Base-by-base conservation (phyloP, 2,329 filamentous ascomycete species). In the Pseudogymnoascus sp. region DNA sequence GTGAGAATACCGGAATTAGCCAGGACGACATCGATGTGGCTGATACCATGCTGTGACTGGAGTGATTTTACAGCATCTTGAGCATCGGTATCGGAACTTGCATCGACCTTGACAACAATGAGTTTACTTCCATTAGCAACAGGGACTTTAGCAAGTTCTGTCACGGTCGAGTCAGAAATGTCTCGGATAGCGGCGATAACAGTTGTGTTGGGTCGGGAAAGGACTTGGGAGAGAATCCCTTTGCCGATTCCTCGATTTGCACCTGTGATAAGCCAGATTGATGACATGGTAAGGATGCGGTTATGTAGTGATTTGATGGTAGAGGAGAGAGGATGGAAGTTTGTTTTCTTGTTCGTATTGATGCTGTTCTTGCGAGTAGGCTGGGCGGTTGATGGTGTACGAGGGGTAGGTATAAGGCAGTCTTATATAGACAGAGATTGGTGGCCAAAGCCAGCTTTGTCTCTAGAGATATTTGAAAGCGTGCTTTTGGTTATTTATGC, bases 1-100 rank as follows among this genome's bases (percentile, higher is more conserved):
- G 71, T 69, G 4, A 68, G 67, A 9, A 79, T 75, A 10, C 75
- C 81, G 0, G 81, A 80, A 66, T 83, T 84, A 48, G 80, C 78
- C 60, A 84, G 77, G 1, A 84, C 74, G 5, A 81, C 68, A 64
- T 84, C 80, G 2, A 83, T 68, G 25, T 74, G 69, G 4, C 69
- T 66, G 64, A 83, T 76, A 3, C 72, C 72, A 59, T 68, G 40
- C 12, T 73, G 64, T 2, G 60, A 29, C 1, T 70, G 64, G 0
- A 78, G 68, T 2, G 69, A 64, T 27, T 70, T 59, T 1, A 75
- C 69, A 1, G 75, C 75, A 12, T 65, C 66, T 9, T 64, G 67
- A 1, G 76, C 66, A 61, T 77, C 75, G 1, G 68, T 64, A 6
- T 72, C 68, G 3, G 72, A 71, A 2, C 64, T 65, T 0, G 73